Percentiles rank a stretch among this genome's conserved stretches.
These are phyloP conservation scores for Citrus trifoliata DNA, from an alignment of 345 rosid genomes.

Conservation along the genomic window DNA sequence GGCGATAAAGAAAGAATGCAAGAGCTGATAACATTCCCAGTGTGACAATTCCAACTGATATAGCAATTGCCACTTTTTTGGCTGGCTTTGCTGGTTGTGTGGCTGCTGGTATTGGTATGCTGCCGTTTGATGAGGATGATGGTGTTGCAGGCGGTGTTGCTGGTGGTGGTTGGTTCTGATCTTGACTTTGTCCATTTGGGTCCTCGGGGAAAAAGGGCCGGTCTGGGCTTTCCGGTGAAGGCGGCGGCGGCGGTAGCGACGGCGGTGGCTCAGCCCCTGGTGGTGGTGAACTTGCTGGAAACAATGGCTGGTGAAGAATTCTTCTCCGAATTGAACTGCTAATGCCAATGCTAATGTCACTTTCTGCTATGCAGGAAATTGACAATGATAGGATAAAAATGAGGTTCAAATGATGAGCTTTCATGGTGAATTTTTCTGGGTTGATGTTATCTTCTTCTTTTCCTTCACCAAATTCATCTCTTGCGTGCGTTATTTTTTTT, in stretches of 20 bases:
- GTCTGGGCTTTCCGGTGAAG: constrained; percentile 54
- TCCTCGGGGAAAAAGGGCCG: constrained; percentile 92
- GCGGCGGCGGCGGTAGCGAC: constrained; percentile 30
- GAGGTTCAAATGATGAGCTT: constrained; percentile 25
- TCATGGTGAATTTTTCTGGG: constrained; percentile 61
- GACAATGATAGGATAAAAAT: constrained; percentile 19
- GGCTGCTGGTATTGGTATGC: constrained; percentile 59
- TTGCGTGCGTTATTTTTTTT: neutral
- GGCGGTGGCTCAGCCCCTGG: constrained; percentile 24
- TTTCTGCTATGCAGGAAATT: neutral
- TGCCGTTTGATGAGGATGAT: constrained; percentile 43
- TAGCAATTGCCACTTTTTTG: constrained; percentile 74
- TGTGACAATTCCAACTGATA: constrained; percentile 91
- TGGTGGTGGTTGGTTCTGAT: constrained; percentile 51
- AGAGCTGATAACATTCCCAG: constrained; percentile 89
- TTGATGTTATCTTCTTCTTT: constrained; percentile 21
- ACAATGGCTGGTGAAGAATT: constrained; percentile 86
- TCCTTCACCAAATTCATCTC: constrained; percentile 51
- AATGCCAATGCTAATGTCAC: neutral
- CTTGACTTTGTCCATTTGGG: constrained; percentile 47
- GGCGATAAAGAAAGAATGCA: constrained; percentile 83
- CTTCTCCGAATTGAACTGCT: constrained; percentile 38
- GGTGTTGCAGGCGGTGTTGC: constrained; percentile 18
- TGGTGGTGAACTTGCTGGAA: constrained; percentile 59
- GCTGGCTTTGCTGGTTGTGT: constrained; percentile 74